Evolutionary conservation across 345 rosid species (phyloP).

Genomic region (Linum tenue): DNA sequence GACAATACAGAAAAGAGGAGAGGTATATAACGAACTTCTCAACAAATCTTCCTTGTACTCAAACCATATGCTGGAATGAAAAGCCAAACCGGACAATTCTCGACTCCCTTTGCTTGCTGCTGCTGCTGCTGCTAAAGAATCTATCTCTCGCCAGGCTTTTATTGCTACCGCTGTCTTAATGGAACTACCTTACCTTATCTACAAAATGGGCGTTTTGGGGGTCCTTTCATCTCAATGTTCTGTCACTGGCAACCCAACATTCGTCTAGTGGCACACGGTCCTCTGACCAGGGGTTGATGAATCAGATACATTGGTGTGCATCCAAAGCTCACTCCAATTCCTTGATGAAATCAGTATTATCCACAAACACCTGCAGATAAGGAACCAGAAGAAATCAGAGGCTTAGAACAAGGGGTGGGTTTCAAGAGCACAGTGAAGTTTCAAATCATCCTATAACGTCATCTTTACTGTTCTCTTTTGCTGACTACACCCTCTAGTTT

Average conservation of each 20-base stretch:
- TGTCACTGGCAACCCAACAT: neutral
- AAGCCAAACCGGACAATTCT: neutral
- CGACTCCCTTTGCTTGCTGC: neutral
- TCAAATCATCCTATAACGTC: too few relatives aligned
- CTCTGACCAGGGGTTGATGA: neutral
- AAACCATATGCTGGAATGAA: neutral
- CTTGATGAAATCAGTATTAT: conserved; percentile 76
- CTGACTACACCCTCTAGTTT: too few relatives aligned
- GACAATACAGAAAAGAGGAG: neutral
- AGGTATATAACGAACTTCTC: neutral
- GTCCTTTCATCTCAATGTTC: neutral
- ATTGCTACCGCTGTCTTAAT: too few relatives aligned
- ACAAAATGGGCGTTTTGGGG: neutral
- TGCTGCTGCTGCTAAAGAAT: neutral
- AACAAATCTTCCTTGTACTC: too few relatives aligned
- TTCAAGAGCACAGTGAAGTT: too few relatives aligned
- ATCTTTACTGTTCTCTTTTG: too few relatives aligned
- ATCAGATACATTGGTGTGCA: conserved; percentile 3
- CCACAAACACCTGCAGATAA: conserved; percentile 69
- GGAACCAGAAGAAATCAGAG: neutral
- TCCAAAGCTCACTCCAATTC: conserved; percentile 30
- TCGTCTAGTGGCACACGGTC: neutral
- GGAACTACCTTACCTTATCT: neutral
- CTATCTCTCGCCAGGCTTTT: too few relatives aligned
- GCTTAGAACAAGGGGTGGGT: neutral